These are phyloP conservation scores for Apodospora peruviana DNA, from an alignment of 495 filamentous ascomycete genomes.

Conservation along the genomic window DNA sequence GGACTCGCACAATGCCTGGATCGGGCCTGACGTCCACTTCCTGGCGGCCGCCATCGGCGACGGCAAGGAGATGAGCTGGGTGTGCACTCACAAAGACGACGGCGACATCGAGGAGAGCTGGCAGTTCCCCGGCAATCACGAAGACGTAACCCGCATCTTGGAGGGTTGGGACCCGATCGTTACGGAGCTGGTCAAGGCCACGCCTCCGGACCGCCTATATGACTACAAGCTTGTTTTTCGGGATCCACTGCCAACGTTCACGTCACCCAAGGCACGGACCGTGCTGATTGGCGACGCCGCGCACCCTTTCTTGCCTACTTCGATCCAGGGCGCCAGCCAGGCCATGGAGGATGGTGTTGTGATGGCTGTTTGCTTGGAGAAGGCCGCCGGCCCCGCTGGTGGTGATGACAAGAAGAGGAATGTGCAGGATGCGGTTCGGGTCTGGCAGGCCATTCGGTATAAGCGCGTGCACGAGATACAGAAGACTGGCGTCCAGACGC, in stretches of 20 bases:
- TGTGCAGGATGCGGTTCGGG: slow-evolving; percentile 38
- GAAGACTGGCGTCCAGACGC: slow-evolving; percentile 46
- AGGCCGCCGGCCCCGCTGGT: slow-evolving; percentile 25
- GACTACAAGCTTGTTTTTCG: slow-evolving; percentile 62
- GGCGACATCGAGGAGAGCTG: slow-evolving; percentile 51
- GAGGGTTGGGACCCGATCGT: slow-evolving; percentile 56
- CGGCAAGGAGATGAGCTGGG: slow-evolving; percentile 54
- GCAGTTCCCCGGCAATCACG: slow-evolving; percentile 45
- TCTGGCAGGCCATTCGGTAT: slow-evolving; percentile 52
- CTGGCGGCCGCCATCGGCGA: slow-evolving; percentile 48
- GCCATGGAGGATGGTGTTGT: slow-evolving; percentile 62
- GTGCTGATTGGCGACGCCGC: slow-evolving; percentile 58
- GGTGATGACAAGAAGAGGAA: slow-evolving; percentile 29
- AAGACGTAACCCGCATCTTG: slow-evolving; percentile 41
- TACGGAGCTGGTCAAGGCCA: slow-evolving; percentile 44
- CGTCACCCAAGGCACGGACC: slow-evolving; percentile 46
- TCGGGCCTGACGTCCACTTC: slow-evolving; percentile 49
- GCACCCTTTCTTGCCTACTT: slow-evolving; percentile 61
- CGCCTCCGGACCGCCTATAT: slow-evolving; percentile 43
- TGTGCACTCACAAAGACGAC: slow-evolving; percentile 54
- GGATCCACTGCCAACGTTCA: slow-evolving; percentile 57
- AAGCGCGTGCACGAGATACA: slow-evolving; percentile 51
- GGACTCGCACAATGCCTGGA: slow-evolving; percentile 45
- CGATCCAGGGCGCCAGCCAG: slow-evolving; percentile 57
- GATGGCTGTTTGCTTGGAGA: slow-evolving; percentile 49